These are phyloP conservation scores for Papilionanthe hybrid DNA, from an alignment of 116 monocot species.

Conservation along the genomic window DNA sequence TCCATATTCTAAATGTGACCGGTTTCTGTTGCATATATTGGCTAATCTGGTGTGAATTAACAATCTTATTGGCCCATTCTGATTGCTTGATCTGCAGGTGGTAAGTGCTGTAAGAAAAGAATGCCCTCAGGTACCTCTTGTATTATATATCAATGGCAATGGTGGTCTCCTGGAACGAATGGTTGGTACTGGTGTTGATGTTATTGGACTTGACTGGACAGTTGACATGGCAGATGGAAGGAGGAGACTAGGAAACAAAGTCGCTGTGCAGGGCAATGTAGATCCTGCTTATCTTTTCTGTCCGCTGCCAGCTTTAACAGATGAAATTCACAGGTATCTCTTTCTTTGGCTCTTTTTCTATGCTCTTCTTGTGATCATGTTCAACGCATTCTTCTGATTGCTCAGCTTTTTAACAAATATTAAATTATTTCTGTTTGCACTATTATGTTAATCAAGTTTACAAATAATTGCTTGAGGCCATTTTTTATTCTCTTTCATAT, in stretches of 20 bases:
- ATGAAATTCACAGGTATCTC: constrained; percentile 34
- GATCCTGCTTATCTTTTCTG: constrained; percentile 89
- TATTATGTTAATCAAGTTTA: neutral
- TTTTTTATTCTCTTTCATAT: neutral
- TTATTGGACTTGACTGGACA: constrained; percentile 97
- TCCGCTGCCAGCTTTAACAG: constrained; percentile 66
- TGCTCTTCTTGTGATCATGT: neutral
- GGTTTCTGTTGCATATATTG: too few species aligned
- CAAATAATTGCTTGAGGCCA: neutral
- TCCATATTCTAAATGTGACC: too few species aligned
- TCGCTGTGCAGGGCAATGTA: constrained; percentile 82
- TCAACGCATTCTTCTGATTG: neutral
- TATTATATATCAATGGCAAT: constrained; percentile 85
- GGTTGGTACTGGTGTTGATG: constrained; percentile 75
- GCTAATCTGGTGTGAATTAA: too few species aligned
- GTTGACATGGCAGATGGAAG: constrained; percentile 95
- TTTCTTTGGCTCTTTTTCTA: neutral
- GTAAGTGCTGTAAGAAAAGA: constrained; percentile 53
- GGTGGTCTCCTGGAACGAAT: constrained; percentile 84
- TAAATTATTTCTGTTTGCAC: neutral
- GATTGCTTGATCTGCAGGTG: constrained; percentile 51
- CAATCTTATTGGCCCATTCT: neutral
- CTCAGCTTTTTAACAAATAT: neutral
- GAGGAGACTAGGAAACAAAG: constrained; percentile 55
- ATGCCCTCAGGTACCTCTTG: constrained; percentile 74